phyloP scores from a whole-genome alignment of 2,329 filamentous ascomycete species.

The Ophiostoma australiae region DNA sequence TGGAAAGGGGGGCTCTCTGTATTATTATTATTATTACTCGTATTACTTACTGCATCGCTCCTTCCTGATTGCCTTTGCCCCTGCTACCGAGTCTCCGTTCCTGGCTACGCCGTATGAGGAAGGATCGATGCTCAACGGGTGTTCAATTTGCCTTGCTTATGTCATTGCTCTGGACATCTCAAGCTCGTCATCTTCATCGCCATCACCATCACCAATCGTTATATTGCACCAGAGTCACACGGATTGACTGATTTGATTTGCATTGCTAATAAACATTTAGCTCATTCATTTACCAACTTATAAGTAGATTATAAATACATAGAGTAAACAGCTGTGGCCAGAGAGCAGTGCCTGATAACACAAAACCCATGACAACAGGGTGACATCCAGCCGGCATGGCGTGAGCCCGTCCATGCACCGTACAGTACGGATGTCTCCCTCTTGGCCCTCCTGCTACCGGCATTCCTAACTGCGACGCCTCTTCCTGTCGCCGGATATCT shows the following conservation, averaged over 20 bases:
- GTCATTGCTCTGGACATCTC: neutral
- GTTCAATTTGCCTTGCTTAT: neutral
- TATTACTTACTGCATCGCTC: neutral
- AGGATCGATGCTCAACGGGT: neutral
- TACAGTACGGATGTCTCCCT: neutral
- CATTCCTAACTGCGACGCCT: neutral
- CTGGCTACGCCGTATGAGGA: neutral
- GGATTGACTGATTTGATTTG: too few relatives aligned
- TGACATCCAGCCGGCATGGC: conserved; percentile 1
- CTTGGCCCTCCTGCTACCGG: neutral
- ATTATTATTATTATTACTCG: too few relatives aligned
- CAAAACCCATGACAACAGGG: conserved; percentile 4
- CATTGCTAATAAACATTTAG: neutral
- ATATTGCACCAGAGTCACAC: neutral
- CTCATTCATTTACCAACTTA: neutral
- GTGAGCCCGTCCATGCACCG: neutral
- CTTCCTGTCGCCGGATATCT: neutral
- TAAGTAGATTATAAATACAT: neutral
- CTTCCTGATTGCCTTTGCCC: neutral
- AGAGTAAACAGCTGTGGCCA: neutral
- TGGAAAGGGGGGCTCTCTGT: neutral
- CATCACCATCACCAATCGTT: neutral
- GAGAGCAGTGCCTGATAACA: neutral
- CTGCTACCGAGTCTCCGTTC: neutral
- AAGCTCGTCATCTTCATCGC: neutral